Conservation (phyloP, 2,329 filamentous ascomycete species). For the Neofusicoccum cordaticola region DNA sequence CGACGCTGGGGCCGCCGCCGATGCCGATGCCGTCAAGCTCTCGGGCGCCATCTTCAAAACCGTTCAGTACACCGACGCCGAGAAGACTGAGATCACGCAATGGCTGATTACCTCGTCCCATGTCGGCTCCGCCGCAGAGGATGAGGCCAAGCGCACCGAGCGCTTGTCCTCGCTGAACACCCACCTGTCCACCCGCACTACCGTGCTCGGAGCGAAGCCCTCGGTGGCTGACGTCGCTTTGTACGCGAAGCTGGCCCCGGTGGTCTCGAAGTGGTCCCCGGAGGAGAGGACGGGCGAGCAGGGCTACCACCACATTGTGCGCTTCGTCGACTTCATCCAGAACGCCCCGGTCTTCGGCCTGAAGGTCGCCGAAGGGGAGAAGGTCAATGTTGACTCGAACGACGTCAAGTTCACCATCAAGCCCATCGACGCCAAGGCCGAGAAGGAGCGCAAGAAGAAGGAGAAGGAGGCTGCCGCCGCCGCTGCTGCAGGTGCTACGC, state of each 20-base stretch:
- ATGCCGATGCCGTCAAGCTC: constrained; percentile 41
- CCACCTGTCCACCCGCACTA: constrained; percentile 84
- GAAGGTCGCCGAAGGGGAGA: constrained; percentile 67
- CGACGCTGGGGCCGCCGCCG: constrained; percentile 33
- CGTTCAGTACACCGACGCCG: constrained; percentile 70
- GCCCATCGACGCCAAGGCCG: constrained; percentile 83
- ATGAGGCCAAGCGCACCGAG: constrained; percentile 55
- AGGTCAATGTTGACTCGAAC: constrained; percentile 73
- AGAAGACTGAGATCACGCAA: constrained; percentile 84
- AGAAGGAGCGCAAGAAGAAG: constrained; percentile 96
- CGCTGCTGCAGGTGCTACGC: constrained; percentile 46
- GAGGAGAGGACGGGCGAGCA: constrained; percentile 88
- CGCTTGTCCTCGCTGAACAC: constrained; percentile 79
- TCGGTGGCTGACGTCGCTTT: constrained; percentile 82
- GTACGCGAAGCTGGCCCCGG: constrained; percentile 73
- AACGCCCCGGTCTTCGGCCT: constrained; percentile 73
- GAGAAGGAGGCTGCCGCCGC: constrained; percentile 69
- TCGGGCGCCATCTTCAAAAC: constrained; percentile 64
- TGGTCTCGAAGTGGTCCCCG: constrained; percentile 74
- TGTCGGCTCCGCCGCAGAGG: constrained; percentile 60
- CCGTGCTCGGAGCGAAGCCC: constrained; percentile 83
- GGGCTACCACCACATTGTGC: constrained; percentile 86
- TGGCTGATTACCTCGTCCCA: constrained; percentile 79
- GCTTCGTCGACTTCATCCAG: constrained; percentile 91
- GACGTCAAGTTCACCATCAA: constrained; percentile 86